Evolutionary conservation across 345 rosid genomes (phyloP).

Genomic region (Brassica cretica): DNA sequence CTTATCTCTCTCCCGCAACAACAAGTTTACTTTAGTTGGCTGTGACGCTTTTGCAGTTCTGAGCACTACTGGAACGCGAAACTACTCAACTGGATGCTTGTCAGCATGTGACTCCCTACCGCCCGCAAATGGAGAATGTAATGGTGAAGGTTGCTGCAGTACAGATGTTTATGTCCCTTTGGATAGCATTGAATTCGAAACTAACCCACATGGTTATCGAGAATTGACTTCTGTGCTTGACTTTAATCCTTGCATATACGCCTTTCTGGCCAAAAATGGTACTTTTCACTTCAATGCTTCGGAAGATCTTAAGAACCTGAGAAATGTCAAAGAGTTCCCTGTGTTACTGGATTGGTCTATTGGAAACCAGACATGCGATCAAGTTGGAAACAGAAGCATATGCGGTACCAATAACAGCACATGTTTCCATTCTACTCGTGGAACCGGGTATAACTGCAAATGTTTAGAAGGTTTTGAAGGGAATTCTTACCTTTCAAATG

Average conservation of each 20-base stretch:
- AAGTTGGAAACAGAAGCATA: neutral
- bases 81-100: slow-evolving; percentile 10
- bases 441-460: slow-evolving; percentile 26
- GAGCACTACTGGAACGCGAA: neutral
- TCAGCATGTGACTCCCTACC: neutral
- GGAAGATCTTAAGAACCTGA: neutral
- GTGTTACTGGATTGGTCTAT: slow-evolving; percentile 26
- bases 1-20: slow-evolving; percentile 13
- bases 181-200: neutral
- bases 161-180: neutral
- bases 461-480: neutral
- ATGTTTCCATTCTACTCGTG: slow-evolving; percentile 2
- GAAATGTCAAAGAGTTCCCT: neutral
- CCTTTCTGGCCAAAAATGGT: slow-evolving; percentile 20
- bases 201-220: too few relatives aligned
- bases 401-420: neutral
- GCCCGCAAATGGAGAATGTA: neutral
- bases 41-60: slow-evolving; percentile 30
- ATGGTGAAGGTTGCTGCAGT: slow-evolving; percentile 40
- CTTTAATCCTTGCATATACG: slow-evolving; percentile 27
- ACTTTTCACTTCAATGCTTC: neutral
- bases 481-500: neutral
- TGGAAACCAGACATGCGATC: neutral
- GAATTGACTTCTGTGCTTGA: neutral
- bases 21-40: slow-evolving; percentile 40